A percentile compares a stretch with the other conserved stretches of the same genome.
Evolutionary conservation across 192 early-diverging fungal species (phyloP).

Genomic region (Phlyctochytrium planicorne): DNA sequence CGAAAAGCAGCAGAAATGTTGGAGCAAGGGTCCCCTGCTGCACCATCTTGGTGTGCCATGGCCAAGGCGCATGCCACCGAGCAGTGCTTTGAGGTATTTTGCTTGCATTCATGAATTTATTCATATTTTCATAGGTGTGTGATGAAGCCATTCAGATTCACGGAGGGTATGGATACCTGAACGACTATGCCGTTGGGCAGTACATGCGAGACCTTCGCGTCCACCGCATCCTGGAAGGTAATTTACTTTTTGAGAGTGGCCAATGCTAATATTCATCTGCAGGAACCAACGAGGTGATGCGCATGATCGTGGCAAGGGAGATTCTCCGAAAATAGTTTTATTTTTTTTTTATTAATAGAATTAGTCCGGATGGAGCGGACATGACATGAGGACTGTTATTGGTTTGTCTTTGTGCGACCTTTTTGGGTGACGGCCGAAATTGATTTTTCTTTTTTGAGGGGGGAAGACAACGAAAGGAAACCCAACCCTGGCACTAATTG

Average conservation of each 20-base stretch:
- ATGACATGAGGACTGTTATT: too few species aligned
- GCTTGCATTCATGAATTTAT: slow-evolving; percentile 53
- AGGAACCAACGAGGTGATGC: slow-evolving; percentile 61
- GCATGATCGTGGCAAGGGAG: slow-evolving; percentile 52
- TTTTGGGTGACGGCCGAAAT: too few species aligned
- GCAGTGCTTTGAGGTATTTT: slow-evolving; percentile 52
- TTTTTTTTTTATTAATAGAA: too few species aligned
- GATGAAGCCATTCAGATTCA: slow-evolving; percentile 49
- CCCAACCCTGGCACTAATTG: too few species aligned
- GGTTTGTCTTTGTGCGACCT: too few species aligned
- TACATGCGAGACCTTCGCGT: slow-evolving; percentile 57
- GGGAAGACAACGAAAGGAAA: too few species aligned
- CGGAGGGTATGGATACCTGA: slow-evolving; percentile 60
- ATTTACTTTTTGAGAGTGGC: background rate
- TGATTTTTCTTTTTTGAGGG: too few species aligned
- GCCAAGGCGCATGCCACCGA: slow-evolving; percentile 59
- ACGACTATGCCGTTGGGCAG: slow-evolving; percentile 60
- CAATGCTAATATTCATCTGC: background rate
- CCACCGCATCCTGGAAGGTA: slow-evolving; percentile 59
- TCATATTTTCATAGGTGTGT: slow-evolving; percentile 48
- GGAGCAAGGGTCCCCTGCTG: slow-evolving; percentile 39
- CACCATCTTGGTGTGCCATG: slow-evolving; percentile 53
- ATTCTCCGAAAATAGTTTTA: too few species aligned
- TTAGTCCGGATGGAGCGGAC: too few species aligned
- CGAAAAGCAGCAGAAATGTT: slow-evolving; percentile 44